These are phyloP conservation scores for Fusarium verrucosum DNA, from an alignment of 2,329 filamentous ascomycete genomes.

Conservation along the genomic window DNA sequence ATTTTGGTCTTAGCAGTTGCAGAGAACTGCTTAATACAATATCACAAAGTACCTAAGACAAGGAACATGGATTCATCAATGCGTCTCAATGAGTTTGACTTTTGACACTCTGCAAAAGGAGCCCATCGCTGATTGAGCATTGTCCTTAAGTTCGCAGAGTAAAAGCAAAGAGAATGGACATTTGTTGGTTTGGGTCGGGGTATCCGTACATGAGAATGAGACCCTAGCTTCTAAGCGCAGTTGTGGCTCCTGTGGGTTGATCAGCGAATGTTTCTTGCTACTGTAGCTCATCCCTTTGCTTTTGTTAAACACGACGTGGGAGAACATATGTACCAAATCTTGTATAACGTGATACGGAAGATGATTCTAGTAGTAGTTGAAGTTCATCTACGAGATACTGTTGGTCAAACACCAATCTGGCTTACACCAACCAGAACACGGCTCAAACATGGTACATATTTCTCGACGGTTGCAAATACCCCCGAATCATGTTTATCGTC, in stretches of 20 bases:
- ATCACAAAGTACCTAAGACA: conserved; percentile 2
- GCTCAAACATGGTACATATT: not conserved
- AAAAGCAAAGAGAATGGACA: conserved; percentile 17
- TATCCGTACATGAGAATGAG: too few species aligned
- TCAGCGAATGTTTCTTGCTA: conserved; percentile 8
- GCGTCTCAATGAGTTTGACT: conserved; percentile 9
- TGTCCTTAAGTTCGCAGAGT: conserved; percentile 12
- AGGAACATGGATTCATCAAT: conserved; percentile 25
- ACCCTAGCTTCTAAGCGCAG: conserved; percentile 17
- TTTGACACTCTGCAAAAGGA: conserved; percentile 2
- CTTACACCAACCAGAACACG: conserved; percentile 15
- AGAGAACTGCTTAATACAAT: conserved; percentile 7
- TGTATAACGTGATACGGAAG: not conserved
- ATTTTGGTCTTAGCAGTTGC: conserved; percentile 8
- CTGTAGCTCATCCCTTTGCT: conserved; percentile 24
- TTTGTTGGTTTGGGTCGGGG: not conserved
- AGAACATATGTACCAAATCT: conserved; percentile 7
- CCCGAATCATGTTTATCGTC: conserved; percentile 38
- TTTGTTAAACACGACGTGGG: conserved; percentile 14
- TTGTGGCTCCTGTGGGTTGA: conserved; percentile 27
- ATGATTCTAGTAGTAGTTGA: conserved; percentile 2
- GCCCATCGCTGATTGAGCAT: not conserved
- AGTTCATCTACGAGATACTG: conserved; percentile 9
- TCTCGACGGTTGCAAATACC: conserved; percentile 14
- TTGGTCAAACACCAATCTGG: conserved; percentile 7